A percentile compares a stretch with the other conserved stretches of the same genome.
Conservation (phyloP, 2,329 filamentous ascomycete species). For the Pseudogymnoascus sp. region DNA sequence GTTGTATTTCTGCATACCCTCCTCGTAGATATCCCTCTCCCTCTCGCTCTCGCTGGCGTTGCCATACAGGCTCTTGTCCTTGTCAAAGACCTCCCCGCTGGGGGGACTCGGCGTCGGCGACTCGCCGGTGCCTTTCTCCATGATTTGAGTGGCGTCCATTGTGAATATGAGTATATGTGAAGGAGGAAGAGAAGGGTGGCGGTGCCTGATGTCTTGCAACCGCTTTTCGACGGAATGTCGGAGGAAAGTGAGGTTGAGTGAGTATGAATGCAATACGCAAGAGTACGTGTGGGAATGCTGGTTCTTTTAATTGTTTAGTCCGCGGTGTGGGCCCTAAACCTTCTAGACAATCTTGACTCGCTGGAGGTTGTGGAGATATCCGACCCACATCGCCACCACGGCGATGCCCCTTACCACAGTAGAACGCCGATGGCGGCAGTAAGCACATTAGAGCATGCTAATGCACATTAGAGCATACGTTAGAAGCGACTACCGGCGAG, state of each 20-base stretch:
- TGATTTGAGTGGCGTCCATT: background rate
- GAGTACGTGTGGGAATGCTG: background rate
- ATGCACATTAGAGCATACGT: background rate
- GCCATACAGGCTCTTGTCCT: constrained; percentile 4
- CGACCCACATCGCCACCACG: constrained; percentile 7
- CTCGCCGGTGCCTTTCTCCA: background rate
- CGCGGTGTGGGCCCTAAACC: background rate
- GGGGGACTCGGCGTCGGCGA: background rate
- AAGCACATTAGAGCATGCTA: background rate
- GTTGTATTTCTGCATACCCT: constrained; percentile 17
- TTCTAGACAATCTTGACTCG: constrained; percentile 5
- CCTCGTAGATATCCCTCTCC: constrained; percentile 11
- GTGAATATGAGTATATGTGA: background rate
- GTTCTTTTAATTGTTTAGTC: constrained; percentile 3
- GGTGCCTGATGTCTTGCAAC: background rate
- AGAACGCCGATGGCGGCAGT: background rate
- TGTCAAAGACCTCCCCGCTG: background rate
- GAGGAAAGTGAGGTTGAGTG: background rate
- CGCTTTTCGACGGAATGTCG: background rate
- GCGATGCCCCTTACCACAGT: background rate
- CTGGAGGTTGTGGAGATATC: background rate
- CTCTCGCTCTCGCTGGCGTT: constrained; percentile 14
- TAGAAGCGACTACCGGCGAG: background rate
- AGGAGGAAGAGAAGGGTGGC: background rate
- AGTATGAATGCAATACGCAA: background rate